Percentiles rank a stretch among this genome's conserved stretches.
Conservation (phyloP, 192 early-diverging fungal species). For the Ramicandelaber brevisporus region DNA sequence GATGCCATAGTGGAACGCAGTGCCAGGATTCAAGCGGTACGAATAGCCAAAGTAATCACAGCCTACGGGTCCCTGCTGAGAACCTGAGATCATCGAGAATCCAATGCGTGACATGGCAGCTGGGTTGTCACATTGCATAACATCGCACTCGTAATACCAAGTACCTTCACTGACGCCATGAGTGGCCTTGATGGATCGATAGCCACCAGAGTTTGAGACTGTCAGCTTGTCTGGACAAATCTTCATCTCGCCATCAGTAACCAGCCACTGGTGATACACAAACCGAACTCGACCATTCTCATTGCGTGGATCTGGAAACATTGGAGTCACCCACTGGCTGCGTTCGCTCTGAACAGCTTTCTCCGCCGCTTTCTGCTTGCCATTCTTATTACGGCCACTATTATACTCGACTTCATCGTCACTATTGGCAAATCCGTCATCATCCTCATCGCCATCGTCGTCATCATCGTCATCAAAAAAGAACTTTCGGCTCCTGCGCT, state of each 20-base stretch:
- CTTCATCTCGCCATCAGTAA: slow-evolving; percentile 37
- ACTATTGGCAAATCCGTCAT: too few species aligned
- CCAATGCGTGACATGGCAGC: slow-evolving; percentile 37
- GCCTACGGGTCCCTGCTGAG: slow-evolving; percentile 49
- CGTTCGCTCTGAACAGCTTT: slow-evolving; percentile 16
- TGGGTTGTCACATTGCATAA: slow-evolving; percentile 18
- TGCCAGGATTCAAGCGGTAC: slow-evolving; percentile 32
- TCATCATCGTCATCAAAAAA: too few species aligned
- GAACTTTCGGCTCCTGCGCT: too few species aligned
- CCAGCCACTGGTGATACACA: slow-evolving; percentile 28
- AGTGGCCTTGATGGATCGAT: slow-evolving; percentile 47
- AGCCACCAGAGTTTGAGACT: slow-evolving; percentile 42
- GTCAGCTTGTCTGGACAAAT: slow-evolving; percentile 24
- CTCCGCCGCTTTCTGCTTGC: slow-evolving; percentile 9
- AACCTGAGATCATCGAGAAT: slow-evolving; percentile 52
- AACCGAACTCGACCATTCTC: slow-evolving; percentile 18
- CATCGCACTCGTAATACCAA: slow-evolving; percentile 47
- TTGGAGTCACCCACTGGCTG: slow-evolving; percentile 13
- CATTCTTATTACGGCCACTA: not conserved
- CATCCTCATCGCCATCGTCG: too few species aligned
- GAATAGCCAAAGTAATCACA: slow-evolving; percentile 47
- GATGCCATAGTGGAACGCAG: slow-evolving; percentile 32
- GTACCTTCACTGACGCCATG: slow-evolving; percentile 44
- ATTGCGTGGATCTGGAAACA: slow-evolving; percentile 51
- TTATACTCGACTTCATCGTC: not conserved